Evolutionary conservation across 345 rosid species (phyloP), one percentile per base, ranked within the genome.

Genomic region (Eucalyptus microcorys): DNA sequence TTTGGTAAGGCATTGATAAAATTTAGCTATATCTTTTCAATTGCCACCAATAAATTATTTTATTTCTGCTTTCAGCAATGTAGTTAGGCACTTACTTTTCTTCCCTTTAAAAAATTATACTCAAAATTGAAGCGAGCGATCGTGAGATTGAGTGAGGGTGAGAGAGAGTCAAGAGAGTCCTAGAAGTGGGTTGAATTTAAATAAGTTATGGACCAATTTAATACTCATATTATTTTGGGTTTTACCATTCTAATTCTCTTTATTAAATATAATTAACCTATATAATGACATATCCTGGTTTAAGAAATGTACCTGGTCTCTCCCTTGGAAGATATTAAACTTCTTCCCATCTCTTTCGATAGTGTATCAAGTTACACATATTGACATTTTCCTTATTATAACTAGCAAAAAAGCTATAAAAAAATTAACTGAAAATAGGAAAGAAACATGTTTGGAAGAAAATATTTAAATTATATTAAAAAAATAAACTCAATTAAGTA

Each of bases 221-320:
- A 55, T 24, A 24, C 2, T 26, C 30, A 24, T 24, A 24, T 26
- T 22, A 52, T 52, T 52, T 52, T 21, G 0, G 1, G 6, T 10
- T 55, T 22, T 26, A 10, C 6, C 1, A 55, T 26, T 55, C 61
- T 55, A 24, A 55, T 4, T 55, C 14, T 55, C 24, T 24, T 55
- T 55, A 55, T 55, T 55, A 10, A 0, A 22, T 55, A 55, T 55
- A 55, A 52, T 21, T 52, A 3, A 52, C 26, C 57, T 52, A 52
- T 52, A 52, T 52, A 52, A 52, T 52, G 57, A 21, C 57, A 52
- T 52, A 19, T 1, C 24, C 0, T 0, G 5, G 10, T 52, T 52
- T 52, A 52, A 52, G 57, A 52, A 8, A 52, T 52, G 24, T 52
- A 52, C 57, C 26, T 52, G 2, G 57, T 52, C 57, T 52, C 57